Conservation (phyloP, 106 monocot genomes). For the Phalaenopsis aphrodite region DNA sequence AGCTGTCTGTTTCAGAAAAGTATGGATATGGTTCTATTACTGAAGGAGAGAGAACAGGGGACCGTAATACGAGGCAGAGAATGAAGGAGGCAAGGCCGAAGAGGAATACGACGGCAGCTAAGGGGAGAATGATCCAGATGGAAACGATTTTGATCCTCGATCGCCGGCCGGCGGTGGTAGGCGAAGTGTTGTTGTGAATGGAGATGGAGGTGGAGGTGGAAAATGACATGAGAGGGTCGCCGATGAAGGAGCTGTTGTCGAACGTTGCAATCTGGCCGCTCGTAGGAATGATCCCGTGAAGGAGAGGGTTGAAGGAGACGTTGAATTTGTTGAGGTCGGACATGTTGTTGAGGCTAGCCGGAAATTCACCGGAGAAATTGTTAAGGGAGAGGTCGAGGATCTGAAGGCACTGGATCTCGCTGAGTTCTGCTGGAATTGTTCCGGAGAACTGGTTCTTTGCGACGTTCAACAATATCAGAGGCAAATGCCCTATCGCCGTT, state of each 20-base stretch:
- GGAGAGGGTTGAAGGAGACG: conserved; percentile 61
- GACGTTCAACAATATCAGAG: conserved; percentile 50
- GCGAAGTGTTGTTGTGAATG: not conserved
- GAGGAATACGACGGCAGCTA: conserved; percentile 21
- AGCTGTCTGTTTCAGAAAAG: conserved; percentile 5
- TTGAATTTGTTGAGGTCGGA: conserved; percentile 52
- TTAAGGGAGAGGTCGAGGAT: conserved; percentile 57
- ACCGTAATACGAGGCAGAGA: conserved; percentile 7
- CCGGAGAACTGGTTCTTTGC: conserved; percentile 57
- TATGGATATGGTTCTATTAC: not conserved
- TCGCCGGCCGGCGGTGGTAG: not conserved
- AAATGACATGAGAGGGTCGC: conserved; percentile 48
- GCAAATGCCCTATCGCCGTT: conserved; percentile 21
- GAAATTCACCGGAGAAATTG: conserved; percentile 64
- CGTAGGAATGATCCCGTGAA: conserved; percentile 38
- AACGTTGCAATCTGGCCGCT: conserved; percentile 57
- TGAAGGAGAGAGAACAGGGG: conserved; percentile 18
- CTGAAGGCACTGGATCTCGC: conserved; percentile 33
- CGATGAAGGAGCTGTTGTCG: conserved; percentile 53
- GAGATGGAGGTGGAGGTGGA: not conserved
- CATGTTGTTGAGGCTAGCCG: conserved; percentile 35
- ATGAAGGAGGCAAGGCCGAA: conserved; percentile 18
- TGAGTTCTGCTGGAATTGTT: conserved; percentile 44
- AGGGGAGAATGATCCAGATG: conserved; percentile 34
- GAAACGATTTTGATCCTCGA: conserved; percentile 6